Evolutionary conservation across 108 stramenopile genomes (phyloP), one percentile per base, ranked within the genome.

Genomic region (Schizochytrium sp.): DNA sequence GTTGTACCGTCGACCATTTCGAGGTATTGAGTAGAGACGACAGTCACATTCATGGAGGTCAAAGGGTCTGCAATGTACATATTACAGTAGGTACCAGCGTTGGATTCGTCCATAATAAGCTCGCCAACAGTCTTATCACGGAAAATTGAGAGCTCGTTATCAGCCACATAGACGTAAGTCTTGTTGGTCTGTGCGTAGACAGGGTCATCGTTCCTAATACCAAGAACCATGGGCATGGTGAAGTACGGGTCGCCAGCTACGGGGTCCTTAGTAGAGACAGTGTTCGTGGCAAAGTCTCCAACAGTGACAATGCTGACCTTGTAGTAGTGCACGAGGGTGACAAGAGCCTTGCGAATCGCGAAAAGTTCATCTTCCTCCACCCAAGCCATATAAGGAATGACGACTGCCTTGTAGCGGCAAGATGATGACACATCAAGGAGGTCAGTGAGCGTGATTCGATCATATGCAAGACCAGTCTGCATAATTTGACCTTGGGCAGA

Each of bases 191-290:
- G 15, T 42, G 76, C 76, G 2, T 19, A 83, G 50, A 83, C 76
- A n/a, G 76, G 76, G 76, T 3, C 38, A 10, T 47, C 76, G 2
- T 83, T 38, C 15, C 55, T 8, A 38, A 83, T n/a, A 42, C 76
- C 76, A 83, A 83, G 55, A 38, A 83, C 50, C 8, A 55, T 0
- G 76, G 10, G 10, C 28, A 83, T 17, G 5, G 76, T 83, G 47
- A 40, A 83, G 76, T 83, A 83, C 2, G 76, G 76, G 53, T 83
- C 53, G 13, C 76, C 76, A 83, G 76, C 50, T n/a, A 83, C 10
- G 0, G 47, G 38, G 2, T 47, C 15, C 50, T 53, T 13, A 10
- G 19, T 53, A 53, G 15, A 10, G 2, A 53, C 76, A 7, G n/a
- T 8, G 3, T 83, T 83, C 50, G 76, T 83, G 50, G 53, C 50